Conservation (phyloP, 176 grass and related monocot species). For the Poa pratensis region DNA sequence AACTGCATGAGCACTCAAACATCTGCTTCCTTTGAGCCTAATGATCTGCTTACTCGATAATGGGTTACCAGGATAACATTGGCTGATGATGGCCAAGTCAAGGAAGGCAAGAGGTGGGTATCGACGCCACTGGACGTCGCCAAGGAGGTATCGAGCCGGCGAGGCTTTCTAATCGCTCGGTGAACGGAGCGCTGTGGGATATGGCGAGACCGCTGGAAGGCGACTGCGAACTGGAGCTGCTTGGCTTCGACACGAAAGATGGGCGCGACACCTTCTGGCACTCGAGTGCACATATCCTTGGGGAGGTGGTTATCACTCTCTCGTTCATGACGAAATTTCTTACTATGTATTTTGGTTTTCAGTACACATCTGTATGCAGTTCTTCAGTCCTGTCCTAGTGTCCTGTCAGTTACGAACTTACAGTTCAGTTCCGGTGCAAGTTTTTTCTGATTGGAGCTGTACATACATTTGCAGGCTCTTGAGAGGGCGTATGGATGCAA, state of each 20-base stretch:
- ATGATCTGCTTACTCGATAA: not conserved
- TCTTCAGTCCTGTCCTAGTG: not conserved
- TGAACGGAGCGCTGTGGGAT: constrained; percentile 84
- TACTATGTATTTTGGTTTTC: no score
- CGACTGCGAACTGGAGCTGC: constrained; percentile 76
- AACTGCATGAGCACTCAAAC: not conserved
- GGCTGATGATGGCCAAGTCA: constrained; percentile 61
- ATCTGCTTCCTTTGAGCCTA: not conserved
- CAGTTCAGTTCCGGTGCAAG: not conserved
- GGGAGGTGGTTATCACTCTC: constrained; percentile 53
- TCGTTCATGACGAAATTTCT: no score
- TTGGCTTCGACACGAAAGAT: constrained; percentile 85
- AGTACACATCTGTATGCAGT: no score
- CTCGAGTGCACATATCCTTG: constrained; percentile 95
- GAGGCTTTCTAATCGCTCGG: constrained; percentile 76
- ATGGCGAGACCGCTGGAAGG: constrained; percentile 85
- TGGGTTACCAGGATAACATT: constrained; percentile 60
- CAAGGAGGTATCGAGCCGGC: constrained; percentile 75
- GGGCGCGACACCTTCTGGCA: constrained; percentile 95
- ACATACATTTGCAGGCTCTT: constrained; percentile 59
- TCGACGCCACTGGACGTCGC: constrained; percentile 86
- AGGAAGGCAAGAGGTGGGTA: constrained; percentile 79
- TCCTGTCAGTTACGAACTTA: not conserved
- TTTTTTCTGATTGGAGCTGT: constrained; percentile 34
- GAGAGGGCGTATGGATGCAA: constrained; percentile 94